Base-by-base conservation (phyloP, 495 filamentous ascomycete species). In the Jackrogersella minutella region DNA sequence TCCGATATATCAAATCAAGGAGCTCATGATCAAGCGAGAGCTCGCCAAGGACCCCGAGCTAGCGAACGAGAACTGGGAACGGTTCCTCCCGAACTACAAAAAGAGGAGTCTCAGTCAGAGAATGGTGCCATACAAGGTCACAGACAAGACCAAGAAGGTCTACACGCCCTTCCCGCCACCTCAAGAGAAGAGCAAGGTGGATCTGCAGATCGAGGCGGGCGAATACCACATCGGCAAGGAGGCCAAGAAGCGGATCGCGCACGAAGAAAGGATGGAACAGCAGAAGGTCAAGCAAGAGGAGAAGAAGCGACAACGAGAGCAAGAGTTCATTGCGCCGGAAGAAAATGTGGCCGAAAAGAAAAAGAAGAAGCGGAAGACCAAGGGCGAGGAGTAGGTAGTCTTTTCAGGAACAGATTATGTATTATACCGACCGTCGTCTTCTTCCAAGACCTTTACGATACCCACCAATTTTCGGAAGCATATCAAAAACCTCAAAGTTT, bases 21-120 rank as follows among this genome's bases (percentile, higher is more conserved):
- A 97, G 76, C 85, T 98, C 74, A 97, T 98, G 95, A 97, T 99
- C 80, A 97, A 97, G 80, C 90, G 93, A 24, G 96, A 99, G 78
- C 83, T 99, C n/a, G 91, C 90, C 47, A 97, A 97, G 77, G 94
- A 98, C 73, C 94, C 94, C 1, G 90, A 89, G 26, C 85, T 99
- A 17, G 90, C 83, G 30, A 81, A 89, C 70, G 92, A 98, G 76
- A 93, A 89, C 69, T 99, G 95, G 95, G 91, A 95, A 67, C 89
- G 96, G 6, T 99, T 97, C 80, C 81, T 99, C 30, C 95, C 95
- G 19, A 92, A 99, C 76, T 99, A 97, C 84, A 98, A 97, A 88
- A 97, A 95, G 82, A 85, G 93, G 61, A 97, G 87, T 41, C 84
- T 97, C 56, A 91, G 86, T 77, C 93, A 93, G 83, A 85, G 96